These are phyloP conservation scores for Pisolithus albus DNA, from an alignment of 768 basidiomycete genomes.

Conservation along the genomic window DNA sequence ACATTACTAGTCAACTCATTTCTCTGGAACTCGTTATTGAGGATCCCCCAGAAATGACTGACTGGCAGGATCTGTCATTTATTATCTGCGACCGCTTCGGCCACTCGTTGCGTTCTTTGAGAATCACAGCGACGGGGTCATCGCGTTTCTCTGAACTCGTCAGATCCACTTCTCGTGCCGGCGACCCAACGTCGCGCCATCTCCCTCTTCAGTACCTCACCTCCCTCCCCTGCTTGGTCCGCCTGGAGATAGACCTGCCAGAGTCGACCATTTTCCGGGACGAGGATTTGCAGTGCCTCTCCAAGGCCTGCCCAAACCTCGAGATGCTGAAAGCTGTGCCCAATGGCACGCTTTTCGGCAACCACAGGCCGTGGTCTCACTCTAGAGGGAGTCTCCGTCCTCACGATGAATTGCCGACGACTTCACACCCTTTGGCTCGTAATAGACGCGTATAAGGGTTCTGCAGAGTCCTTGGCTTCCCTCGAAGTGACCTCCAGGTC, in stretches of 20 bases:
- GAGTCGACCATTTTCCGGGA: constrained; percentile 64
- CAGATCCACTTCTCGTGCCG: constrained; percentile 61
- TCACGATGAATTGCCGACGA: constrained; percentile 51
- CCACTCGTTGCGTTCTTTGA: constrained; percentile 50
- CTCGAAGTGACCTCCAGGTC: constrained; percentile 53
- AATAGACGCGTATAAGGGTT: constrained; percentile 48
- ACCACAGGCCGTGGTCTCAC: constrained; percentile 49
- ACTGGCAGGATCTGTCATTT: constrained; percentile 68
- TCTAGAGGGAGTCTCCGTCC: constrained; percentile 53
- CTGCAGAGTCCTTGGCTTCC: constrained; percentile 39
- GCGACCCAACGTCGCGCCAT: constrained; percentile 50
- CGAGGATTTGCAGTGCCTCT: constrained; percentile 51
- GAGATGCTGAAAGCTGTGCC: constrained; percentile 64
- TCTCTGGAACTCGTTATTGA: constrained; percentile 72
- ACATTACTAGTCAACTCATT: constrained; percentile 57
- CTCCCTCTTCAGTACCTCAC: constrained; percentile 57
- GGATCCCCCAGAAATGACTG: constrained; percentile 65
- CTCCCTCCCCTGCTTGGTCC: constrained; percentile 45
- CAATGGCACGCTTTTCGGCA: constrained; percentile 57
- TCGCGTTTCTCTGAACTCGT: constrained; percentile 79
- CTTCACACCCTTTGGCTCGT: constrained; percentile 63
- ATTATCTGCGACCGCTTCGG: constrained; percentile 60
- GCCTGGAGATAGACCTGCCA: constrained; percentile 74
- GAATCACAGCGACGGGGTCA: constrained; percentile 58
- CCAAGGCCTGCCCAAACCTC: constrained; percentile 58